Base-by-base conservation (phyloP, 2,329 filamentous ascomycete genomes). In the Diaporthe citrichinensis region DNA sequence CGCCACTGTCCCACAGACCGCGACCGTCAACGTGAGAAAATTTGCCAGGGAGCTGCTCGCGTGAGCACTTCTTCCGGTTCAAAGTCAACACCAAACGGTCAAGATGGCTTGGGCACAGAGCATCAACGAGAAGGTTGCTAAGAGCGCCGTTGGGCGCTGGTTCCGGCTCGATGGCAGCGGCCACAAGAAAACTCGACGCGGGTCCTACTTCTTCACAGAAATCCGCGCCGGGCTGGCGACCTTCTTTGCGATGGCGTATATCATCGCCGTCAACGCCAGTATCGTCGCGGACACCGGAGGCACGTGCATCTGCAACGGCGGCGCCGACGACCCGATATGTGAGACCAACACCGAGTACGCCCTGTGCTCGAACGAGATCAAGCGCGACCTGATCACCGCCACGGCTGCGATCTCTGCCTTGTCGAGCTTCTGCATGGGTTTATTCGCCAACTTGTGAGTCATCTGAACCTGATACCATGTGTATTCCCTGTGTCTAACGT, bases 101-200 rank as follows among this genome's bases (percentile, higher is more conserved):
- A 81, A 75, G 58, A 90, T 89, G 88, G 84, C 82, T 79, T 90
- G 87, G 87, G 81, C 87, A 72, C 83, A 90, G 20, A 86, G 81
- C 5, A 80, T 86, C 82, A 92, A 93, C 82, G 80, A 81, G 77
- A 88, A 85, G 76, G 89, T 95, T 78, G 94, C 94, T 76, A 86
- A 85, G 77, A 92, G 92, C 81, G 83, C 88, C 46, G 88, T 95
- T 76, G 94, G 94, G 77, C 87, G 88, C 78, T 94, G 92, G 87
- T 98, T 98, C 85, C 91, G 92, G 78, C 90, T 98, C 55, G 94
- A 97, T 77, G 94, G 94, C 78, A 95, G 91, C 53, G 94, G 94
- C 80, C 94, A 96, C 58, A 76, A 80, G 77, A 82, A 79, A 34
- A 71, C 51, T 76, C 91, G 94, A 72, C 93, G 94, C 81, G 92